Evolutionary conservation across 176 grass and related monocot genomes (phyloP), one percentile per base, ranked within the genome.

Genomic region (Lolium multiflorum): DNA sequence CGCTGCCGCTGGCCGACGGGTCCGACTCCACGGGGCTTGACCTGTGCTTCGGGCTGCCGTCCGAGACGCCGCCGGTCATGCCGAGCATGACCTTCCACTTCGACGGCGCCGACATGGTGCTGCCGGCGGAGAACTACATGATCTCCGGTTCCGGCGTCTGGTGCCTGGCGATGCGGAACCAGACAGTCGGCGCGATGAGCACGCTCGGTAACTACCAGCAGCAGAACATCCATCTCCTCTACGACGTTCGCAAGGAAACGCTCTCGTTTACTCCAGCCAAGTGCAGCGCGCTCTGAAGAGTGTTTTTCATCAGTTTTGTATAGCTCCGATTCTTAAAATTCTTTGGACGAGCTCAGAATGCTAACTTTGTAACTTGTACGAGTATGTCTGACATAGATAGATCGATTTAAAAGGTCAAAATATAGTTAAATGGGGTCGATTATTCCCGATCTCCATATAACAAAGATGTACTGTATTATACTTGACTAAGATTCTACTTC

Each of bases 151-250:
- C 87, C 22, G 50, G 83, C 9, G 5, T 93, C 15, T 91, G 86
- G 89, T 96, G 94, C 82, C 65, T 96, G 25, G 89, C 87, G 0
- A 65, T 96, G 64, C 38, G 47, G 6, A 79, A n/a, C 67, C 55
- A 79, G 28, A 75, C 70, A 48, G 82, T 76, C 20, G 59, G 83
- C 66, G 80, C 37, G 0, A 59, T 82, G 58, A 92, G 83, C 91
- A 86, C 80, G 14, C n/a, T 89, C 74, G 87, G 84, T 12, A 90
- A 87, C 57, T 95, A 87, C 83, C 93, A 95, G 81, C 93, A 93
- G 85, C 93, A 95, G 68, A 92, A 94, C 64, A 44, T 92, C 44
- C 94, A 92, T 31, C 76, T 97, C n/a, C 94, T 97, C 62, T 94
- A 94, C 86, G 92, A 97, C 43, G 41, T 97, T 0, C 79, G 14